Base-by-base conservation (phyloP, 2,329 filamentous ascomycete genomes). In the Penicillium sp. region DNA sequence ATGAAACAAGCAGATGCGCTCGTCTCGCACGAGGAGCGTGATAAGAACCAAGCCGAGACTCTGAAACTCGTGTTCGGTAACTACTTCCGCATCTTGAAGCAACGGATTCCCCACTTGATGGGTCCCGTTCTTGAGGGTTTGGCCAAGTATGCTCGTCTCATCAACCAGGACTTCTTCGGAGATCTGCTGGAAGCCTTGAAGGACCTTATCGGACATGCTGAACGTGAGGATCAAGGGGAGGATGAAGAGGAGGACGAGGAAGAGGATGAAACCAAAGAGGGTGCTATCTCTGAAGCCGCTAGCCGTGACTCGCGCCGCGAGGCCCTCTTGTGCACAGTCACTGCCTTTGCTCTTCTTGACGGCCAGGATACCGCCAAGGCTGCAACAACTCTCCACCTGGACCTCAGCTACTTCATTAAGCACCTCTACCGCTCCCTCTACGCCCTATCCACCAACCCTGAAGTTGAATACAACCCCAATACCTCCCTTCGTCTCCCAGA, bases 91-190 rank as follows among this genome's bases (percentile, higher is more conserved):
- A 93, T 98, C 53, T 80, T 99, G 44, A 98, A 98, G 78, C 82
- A 87, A 53, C 86, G 92, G 26, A 83, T 86, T 24, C 88, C 91
- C 14, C 86, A 89, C 63, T 84, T 99, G 19, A 98, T 97, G 91
- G 95, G 95, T n/a, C 93, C 93, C 14, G 93, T 97, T 0, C 84
- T 99, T 5, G 95, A 98, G 78, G 95, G 95, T 27, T 80, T 99
- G 22, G 93, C 93, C 50, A 92, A 92, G 71, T 99, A 96, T 71
- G 88, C 93, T 3, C 95, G 97, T 72, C 83, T 99, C 58, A 99
- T 99, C 82, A 99, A 99, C 78, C 92, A 99, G 71, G 91, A 99
- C 72, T 98, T 99, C 80, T 99, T 99, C 68, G 95, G 93, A 27
- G 95, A 99, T 71, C 82, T 99, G 29, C 84, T 99, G 11, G 95